Evolutionary conservation across 192 early-diverging fungal genomes (phyloP).

Genomic region (Thoreauomyces humboldtii): DNA sequence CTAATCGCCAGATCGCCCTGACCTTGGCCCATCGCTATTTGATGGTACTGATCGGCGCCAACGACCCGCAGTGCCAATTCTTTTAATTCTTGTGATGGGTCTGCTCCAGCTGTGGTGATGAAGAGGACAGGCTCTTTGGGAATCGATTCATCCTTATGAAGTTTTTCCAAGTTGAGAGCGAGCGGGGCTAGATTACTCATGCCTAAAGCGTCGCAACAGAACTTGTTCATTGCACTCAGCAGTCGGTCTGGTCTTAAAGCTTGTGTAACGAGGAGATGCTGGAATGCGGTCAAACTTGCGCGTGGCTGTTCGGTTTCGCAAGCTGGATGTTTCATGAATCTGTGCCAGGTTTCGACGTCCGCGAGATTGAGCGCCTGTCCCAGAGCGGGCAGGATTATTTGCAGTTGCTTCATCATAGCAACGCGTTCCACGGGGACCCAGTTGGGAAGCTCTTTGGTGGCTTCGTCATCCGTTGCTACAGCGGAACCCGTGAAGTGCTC

Average conservation of each 20-base stretch:
- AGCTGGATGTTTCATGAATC: constrained; percentile 38
- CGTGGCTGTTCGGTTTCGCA: constrained; percentile 39
- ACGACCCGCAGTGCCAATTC: constrained; percentile 44
- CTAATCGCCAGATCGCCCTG: constrained; percentile 51
- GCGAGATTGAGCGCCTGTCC: constrained; percentile 29
- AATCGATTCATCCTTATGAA: constrained; percentile 43
- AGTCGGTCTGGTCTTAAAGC: constrained; percentile 51
- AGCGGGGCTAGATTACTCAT: constrained; percentile 40
- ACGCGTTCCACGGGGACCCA: constrained; percentile 50
- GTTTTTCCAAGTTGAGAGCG: constrained; percentile 37
- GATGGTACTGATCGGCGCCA: constrained; percentile 46
- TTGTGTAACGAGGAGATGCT: constrained; percentile 52
- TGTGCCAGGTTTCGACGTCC: constrained; percentile 39
- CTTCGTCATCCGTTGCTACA: constrained; percentile 36
- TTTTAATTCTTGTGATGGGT: constrained; percentile 53
- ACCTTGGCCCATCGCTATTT: constrained; percentile 63
- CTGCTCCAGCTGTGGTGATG: constrained; percentile 60
- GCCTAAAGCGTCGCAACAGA: constrained; percentile 37
- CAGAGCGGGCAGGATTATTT: constrained; percentile 23
- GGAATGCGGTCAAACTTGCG: constrained; percentile 44
- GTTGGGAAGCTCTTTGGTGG: constrained; percentile 28
- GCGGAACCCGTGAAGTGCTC: constrained; percentile 45
- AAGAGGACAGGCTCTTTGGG: constrained; percentile 53
- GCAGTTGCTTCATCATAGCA: constrained; percentile 18
- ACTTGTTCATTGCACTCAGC: constrained; percentile 49